phyloP scores from a whole-genome alignment of 805 yeast genomes.

The Ogataea neopini region DNA sequence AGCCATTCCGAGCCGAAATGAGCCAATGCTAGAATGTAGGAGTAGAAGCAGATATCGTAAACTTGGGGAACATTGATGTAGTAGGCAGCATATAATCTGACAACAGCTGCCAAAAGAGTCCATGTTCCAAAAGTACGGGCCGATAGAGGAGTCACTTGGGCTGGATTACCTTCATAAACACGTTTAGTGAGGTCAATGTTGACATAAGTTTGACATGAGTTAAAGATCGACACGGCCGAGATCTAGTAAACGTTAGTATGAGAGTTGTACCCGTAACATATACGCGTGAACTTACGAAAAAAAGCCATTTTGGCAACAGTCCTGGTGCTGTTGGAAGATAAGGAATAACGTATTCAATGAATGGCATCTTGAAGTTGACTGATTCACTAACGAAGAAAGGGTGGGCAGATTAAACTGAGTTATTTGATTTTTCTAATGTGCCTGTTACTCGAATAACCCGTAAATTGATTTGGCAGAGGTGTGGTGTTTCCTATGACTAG shows the following conservation, averaged over 20 bases:
- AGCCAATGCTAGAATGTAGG: conserved; percentile 77
- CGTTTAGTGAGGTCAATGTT: conserved; percentile 70
- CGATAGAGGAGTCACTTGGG: conserved; percentile 60
- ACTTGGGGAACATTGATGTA: conserved; percentile 66
- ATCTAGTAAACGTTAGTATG: conserved; percentile 36
- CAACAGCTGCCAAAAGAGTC: conserved; percentile 85
- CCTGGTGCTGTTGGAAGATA: conserved; percentile 52
- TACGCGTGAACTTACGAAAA: conserved; percentile 51
- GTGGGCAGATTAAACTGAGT: background rate
- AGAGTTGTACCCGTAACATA: no score
- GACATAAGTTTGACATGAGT: conserved; percentile 82
- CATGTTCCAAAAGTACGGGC: conserved; percentile 99
- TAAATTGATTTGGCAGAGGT: background rate
- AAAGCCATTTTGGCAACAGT: conserved; percentile 71
- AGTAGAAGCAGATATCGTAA: conserved; percentile 75
- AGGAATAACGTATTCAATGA: conserved; percentile 31
- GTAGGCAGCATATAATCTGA: conserved; percentile 87
- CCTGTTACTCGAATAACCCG: background rate
- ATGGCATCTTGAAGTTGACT: conserved; percentile 11
- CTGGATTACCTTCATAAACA: conserved; percentile 70
- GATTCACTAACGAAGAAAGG: background rate
- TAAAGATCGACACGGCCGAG: conserved; percentile 89
- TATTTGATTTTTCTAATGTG: background rate
- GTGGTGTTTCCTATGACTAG: background rate
- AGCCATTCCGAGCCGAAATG: conserved; percentile 89